Evolutionary conservation across 2,329 filamentous ascomycete genomes (phyloP).

Genomic region (Xylaria polymorpha): DNA sequence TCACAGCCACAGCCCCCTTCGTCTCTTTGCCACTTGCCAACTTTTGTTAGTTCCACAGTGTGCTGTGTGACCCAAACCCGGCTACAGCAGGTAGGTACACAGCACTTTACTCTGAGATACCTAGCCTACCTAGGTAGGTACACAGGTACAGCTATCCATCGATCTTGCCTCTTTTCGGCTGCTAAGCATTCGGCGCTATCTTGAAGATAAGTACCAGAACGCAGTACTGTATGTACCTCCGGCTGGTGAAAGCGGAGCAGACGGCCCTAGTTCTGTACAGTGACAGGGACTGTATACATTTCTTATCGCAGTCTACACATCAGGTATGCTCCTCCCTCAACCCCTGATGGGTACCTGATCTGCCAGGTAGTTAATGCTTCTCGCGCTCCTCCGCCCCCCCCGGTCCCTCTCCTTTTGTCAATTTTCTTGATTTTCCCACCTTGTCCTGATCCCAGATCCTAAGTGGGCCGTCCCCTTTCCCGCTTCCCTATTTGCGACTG

Average conservation of each 20-base stretch:
- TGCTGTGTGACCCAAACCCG: background rate
- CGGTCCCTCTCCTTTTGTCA: conserved; percentile 46
- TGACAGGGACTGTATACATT: background rate
- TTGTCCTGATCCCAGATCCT: conserved; percentile 37
- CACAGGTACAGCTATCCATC: background rate
- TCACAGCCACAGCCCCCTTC: conserved; percentile 39
- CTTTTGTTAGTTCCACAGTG: conserved; percentile 19
- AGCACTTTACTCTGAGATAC: background rate
- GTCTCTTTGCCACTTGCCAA: conserved; percentile 36
- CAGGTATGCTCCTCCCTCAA: background rate
- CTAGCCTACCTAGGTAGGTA: no score
- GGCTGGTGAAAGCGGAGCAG: background rate
- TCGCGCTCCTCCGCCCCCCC: conserved; percentile 22
- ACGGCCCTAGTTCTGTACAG: background rate
- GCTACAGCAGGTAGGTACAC: background rate
- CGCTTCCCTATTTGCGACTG: conserved; percentile 41
- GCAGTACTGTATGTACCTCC: no score
- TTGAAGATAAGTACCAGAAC: background rate
- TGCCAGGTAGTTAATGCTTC: conserved; percentile 27
- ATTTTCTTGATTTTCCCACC: conserved; percentile 49
- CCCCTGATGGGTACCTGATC: conserved; percentile 38
- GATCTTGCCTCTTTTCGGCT: background rate
- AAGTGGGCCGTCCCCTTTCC: conserved; percentile 38
- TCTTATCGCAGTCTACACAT: background rate
- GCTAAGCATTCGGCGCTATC: background rate